These are phyloP conservation scores for Stachybotrys chartarum DNA, from an alignment of 2,329 filamentous ascomycete species.

Conservation along the genomic window DNA sequence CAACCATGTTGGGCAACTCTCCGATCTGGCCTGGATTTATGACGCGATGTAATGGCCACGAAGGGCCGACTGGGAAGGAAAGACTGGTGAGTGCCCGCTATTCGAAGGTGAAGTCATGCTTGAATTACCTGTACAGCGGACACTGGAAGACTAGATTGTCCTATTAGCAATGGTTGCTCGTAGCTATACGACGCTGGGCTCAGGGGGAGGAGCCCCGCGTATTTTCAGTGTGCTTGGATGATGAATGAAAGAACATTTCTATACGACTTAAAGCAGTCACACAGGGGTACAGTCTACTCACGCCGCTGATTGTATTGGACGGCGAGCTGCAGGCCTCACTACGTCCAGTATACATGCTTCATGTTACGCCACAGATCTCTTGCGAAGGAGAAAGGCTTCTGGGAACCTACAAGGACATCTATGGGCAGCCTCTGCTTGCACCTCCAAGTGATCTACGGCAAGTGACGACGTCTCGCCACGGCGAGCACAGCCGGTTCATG, in stretches of 20 bases:
- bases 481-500: no score
- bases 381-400: no score
- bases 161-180: not conserved
- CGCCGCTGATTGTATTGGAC: no score
- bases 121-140: not conserved
- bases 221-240: not conserved
- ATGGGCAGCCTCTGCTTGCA: no score
- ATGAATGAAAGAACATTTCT: not conserved
- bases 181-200: not conserved
- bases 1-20: no score
- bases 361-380: no score
- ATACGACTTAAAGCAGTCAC: not conserved
- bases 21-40: no score
- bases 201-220: not conserved
- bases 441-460: no score
- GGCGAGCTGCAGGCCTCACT: no score
- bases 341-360: no score
- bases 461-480: no score
- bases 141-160: not conserved
- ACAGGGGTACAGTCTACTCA: not conserved
- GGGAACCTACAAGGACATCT: no score
- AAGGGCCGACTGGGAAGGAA: not conserved
- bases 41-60: not conserved
- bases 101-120: not conserved
- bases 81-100: not conserved